Conservation (phyloP, 371 early-diverging fungal species). For the Lichtheimia ramosa region DNA sequence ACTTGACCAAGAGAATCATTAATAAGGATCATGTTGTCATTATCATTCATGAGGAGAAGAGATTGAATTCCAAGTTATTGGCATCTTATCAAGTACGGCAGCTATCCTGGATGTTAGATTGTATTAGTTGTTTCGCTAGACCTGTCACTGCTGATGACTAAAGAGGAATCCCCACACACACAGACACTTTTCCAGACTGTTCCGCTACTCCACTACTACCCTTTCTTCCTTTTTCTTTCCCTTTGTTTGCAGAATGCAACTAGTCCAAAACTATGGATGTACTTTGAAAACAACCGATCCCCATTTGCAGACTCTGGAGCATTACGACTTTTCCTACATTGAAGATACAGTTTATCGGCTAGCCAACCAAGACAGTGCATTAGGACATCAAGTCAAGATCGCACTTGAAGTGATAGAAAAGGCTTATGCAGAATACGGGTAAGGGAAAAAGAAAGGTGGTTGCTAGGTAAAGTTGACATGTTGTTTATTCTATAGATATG, state of each 20-base stretch:
- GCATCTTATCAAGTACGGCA: conserved; percentile 23
- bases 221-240: not conserved
- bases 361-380: conserved; percentile 28
- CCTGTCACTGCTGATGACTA: not conserved
- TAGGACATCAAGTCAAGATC: conserved; percentile 42
- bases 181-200: not conserved
- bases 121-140: conserved; percentile 16
- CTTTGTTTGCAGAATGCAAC: conserved; percentile 10
- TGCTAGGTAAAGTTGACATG: not conserved
- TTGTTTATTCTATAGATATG: conserved; percentile 26
- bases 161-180: not conserved
- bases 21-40: conserved; percentile 13
- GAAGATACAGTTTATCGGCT: conserved; percentile 42
- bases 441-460: conserved; percentile 14
- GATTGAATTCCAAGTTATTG: conserved; percentile 8
- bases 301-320: conserved; percentile 25
- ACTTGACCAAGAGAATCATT: not conserved
- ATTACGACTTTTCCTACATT: conserved; percentile 44
- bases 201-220: not conserved
- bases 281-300: conserved; percentile 30
- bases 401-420: conserved; percentile 69
- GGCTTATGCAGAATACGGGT: conserved; percentile 68
- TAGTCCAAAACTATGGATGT: conserved; percentile 28
- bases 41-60: conserved; percentile 3
- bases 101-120: conserved; percentile 27